Conservation (phyloP, 2,329 filamentous ascomycete species). For the Diaporthe australafricana region DNA sequence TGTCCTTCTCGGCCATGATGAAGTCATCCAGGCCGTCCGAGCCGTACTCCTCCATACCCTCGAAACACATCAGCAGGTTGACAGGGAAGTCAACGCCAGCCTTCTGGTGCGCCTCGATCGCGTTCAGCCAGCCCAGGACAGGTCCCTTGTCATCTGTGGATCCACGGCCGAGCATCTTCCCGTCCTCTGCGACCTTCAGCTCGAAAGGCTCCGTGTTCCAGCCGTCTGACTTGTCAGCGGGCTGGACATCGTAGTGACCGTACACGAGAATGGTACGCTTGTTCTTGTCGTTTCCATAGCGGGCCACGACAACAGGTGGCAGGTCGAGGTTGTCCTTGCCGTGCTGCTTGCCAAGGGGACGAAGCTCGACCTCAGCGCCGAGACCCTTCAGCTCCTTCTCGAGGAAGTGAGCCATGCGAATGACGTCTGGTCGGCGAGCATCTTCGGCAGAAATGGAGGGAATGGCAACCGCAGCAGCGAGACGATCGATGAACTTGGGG, state of each 20-base stretch:
- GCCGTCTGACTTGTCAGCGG: slow-evolving; percentile 90
- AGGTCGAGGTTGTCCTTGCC: slow-evolving; percentile 91
- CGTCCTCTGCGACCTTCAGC: slow-evolving; percentile 87
- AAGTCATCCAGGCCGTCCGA: slow-evolving; percentile 97
- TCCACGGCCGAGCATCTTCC: slow-evolving; percentile 94
- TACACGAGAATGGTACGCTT: slow-evolving; percentile 98
- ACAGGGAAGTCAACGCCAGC: slow-evolving; percentile 94
- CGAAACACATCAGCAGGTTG: slow-evolving; percentile 99
- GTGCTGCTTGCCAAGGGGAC: slow-evolving; percentile 90
- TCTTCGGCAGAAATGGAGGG: slow-evolving; percentile 95
- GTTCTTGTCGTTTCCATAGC: slow-evolving; percentile 90
- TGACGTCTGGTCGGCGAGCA: slow-evolving; percentile 87
- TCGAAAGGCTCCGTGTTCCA: slow-evolving; percentile 97
- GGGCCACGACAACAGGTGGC: slow-evolving; percentile 89
- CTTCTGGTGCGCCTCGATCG: slow-evolving; percentile 97
- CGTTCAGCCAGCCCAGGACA: slow-evolving; percentile 96
- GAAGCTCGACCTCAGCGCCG: slow-evolving; percentile 88
- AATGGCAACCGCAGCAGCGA: slow-evolving; percentile 93
- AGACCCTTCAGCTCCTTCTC: slow-evolving; percentile 84
- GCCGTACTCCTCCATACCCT: slow-evolving; percentile 99
- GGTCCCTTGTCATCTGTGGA: slow-evolving; percentile 98
- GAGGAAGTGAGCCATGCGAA: slow-evolving; percentile 96
- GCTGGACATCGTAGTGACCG: slow-evolving; percentile 98
- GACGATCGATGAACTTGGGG: slow-evolving; percentile 86
- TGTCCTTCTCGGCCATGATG: slow-evolving; percentile 89